Conservation (phyloP, 1,284 basidiomycete species). For the Wolfiporia cocos region DNA sequence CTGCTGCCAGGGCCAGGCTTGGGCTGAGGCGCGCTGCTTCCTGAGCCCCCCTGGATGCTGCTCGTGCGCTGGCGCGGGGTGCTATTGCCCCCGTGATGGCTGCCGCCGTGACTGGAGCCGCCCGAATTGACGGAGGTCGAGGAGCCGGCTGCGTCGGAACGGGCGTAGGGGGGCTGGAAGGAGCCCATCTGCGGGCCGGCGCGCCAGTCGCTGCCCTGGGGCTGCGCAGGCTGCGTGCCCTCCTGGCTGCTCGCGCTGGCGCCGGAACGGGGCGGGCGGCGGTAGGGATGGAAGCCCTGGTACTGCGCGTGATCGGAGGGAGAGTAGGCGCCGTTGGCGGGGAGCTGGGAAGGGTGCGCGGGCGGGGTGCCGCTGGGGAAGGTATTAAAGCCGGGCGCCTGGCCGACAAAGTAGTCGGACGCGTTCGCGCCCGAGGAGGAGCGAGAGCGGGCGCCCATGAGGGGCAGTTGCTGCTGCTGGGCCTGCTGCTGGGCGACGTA, state of each 20-base stretch:
- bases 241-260: slow-evolving; percentile 29
- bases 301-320: slow-evolving; percentile 38
- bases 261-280: slow-evolving; percentile 54
- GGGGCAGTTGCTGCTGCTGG: slow-evolving; percentile 33
- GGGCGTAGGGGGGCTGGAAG: slow-evolving; percentile 61
- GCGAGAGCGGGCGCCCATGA: slow-evolving; percentile 28
- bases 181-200: slow-evolving; percentile 30
- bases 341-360: slow-evolving; percentile 42
- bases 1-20: slow-evolving; percentile 17
- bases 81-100: slow-evolving; percentile 52
- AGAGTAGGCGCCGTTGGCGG: slow-evolving; percentile 32
- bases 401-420: slow-evolving; percentile 53
- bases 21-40: slow-evolving; percentile 16
- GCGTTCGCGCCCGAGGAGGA: slow-evolving; percentile 28
- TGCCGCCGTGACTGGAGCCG: slow-evolving; percentile 30
- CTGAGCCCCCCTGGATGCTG: slow-evolving; percentile 35
- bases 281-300: slow-evolving; percentile 73
- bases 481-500: slow-evolving; percentile 64
- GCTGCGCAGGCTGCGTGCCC: slow-evolving; percentile 20
- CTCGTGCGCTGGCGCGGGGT: slow-evolving; percentile 59
- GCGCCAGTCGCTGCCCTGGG: slow-evolving; percentile 40
- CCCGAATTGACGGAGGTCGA: slow-evolving; percentile 70
- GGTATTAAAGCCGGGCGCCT: slow-evolving; percentile 48
- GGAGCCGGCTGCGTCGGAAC: slow-evolving; percentile 69
- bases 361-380: slow-evolving; percentile 69